Conservation (phyloP, 306 rosid genomes). For the Medicago ruthenica region DNA sequence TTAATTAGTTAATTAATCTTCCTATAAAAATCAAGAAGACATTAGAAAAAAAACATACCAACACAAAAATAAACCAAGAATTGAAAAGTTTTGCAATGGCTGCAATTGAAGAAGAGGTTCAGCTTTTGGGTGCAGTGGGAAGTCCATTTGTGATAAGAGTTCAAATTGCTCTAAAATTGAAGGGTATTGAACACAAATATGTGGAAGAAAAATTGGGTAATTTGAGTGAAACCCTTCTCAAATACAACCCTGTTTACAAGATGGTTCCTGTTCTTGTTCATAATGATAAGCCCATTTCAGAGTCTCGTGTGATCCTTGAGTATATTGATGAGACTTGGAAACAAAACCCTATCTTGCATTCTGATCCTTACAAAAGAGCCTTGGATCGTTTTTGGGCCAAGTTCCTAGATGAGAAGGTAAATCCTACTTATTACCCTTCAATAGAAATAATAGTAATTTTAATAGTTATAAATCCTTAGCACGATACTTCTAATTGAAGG, state of each 20-base stretch:
- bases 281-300: constrained; percentile 53
- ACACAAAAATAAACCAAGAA: not conserved
- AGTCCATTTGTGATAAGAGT: constrained; percentile 61
- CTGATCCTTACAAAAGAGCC: constrained; percentile 55
- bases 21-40: no score
- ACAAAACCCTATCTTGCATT: constrained; percentile 51
- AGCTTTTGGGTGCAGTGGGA: constrained; percentile 47
- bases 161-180: constrained; percentile 58
- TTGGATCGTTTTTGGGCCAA: constrained; percentile 70
- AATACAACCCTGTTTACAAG: constrained; percentile 63
- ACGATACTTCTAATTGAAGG: no score
- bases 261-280: constrained; percentile 63
- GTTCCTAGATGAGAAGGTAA: constrained; percentile 69
- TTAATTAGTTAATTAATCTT: no score
- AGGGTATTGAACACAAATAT: constrained; percentile 56
- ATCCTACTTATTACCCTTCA: not conserved
- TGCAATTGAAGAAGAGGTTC: constrained; percentile 38
- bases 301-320: constrained; percentile 64
- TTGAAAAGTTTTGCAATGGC: constrained; percentile 26
- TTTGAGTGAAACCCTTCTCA: constrained; percentile 54
- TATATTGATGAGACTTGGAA: constrained; percentile 64
- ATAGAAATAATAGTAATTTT: not conserved
- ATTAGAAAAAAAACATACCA: no score
- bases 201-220: constrained; percentile 45
- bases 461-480: not conserved